Conservation (phyloP, 768 basidiomycete genomes). For the Tylopilus vinaceipallidus region DNA sequence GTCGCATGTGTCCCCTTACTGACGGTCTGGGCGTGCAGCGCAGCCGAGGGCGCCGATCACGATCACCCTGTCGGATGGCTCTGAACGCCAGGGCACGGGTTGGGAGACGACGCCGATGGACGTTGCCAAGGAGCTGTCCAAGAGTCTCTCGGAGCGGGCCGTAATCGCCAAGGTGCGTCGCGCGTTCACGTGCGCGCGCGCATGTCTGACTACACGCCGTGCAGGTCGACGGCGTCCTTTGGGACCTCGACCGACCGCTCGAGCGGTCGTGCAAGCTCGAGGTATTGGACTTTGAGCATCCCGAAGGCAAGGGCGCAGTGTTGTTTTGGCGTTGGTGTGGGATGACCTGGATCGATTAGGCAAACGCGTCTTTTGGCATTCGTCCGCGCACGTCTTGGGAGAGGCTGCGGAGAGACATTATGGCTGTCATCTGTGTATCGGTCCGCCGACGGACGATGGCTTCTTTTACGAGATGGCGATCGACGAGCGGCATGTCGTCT, state of each 20-base stretch:
- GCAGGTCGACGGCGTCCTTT: conserved; percentile 77
- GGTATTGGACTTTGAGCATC: conserved; percentile 88
- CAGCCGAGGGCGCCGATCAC: conserved; percentile 83
- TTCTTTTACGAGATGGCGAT: conserved; percentile 99
- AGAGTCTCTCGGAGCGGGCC: conserved; percentile 80
- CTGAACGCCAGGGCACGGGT: conserved; percentile 76
- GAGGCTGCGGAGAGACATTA: conserved; percentile 96
- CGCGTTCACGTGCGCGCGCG: background rate
- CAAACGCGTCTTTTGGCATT: conserved; percentile 99
- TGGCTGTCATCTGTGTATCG: conserved; percentile 94
- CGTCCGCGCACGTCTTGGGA: conserved; percentile 96
- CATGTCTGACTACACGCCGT: too few relatives aligned
- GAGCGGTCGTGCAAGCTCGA: conserved; percentile 80
- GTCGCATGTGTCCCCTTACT: background rate
- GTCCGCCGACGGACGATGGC: conserved; percentile 95
- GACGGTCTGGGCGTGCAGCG: conserved; percentile 27
- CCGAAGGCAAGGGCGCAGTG: conserved; percentile 52
- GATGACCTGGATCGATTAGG: conserved; percentile 40
- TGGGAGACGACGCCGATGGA: conserved; percentile 96
- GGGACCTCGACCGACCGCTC: conserved; percentile 96
- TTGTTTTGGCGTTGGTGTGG: background rate
- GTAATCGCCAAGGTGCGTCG: conserved; percentile 87
- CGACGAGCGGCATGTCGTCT: conserved; percentile 55
- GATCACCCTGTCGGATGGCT: conserved; percentile 85
- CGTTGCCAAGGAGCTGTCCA: conserved; percentile 83